Percentiles rank a stretch among this genome's conserved stretches.
These are phyloP conservation scores for Termitomyces sp. DNA, from an alignment of 768 basidiomycete species.

Conservation along the genomic window DNA sequence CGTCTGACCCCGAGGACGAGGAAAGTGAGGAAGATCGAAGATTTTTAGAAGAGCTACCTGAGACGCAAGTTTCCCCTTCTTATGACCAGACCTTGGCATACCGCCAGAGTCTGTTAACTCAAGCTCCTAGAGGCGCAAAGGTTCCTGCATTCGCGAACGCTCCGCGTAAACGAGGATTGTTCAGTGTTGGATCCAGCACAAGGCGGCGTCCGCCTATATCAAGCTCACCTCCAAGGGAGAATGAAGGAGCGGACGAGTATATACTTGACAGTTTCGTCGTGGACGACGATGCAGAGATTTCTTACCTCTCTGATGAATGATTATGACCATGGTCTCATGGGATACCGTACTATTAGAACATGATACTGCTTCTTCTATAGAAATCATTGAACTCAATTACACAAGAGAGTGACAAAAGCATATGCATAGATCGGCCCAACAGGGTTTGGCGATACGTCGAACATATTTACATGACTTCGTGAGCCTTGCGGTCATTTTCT, in stretches of 20 bases:
- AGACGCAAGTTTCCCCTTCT: constrained; percentile 66
- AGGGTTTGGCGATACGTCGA: too few species aligned
- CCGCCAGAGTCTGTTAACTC: constrained; percentile 70
- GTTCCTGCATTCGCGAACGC: constrained; percentile 54
- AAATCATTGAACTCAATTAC: neutral
- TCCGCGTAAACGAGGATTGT: constrained; percentile 44
- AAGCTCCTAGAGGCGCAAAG: constrained; percentile 41
- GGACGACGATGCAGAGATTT: constrained; percentile 70
- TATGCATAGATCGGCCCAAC: neutral
- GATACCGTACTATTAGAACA: neutral
- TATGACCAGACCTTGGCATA: constrained; percentile 76
- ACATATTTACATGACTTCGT: too few species aligned
- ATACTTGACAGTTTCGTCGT: constrained; percentile 78
- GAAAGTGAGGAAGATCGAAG: constrained; percentile 66
- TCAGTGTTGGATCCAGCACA: constrained; percentile 23
- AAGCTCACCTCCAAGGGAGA: constrained; percentile 59
- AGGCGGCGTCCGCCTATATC: constrained; percentile 33
- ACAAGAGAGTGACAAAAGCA: neutral
- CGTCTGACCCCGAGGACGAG: constrained; percentile 50
- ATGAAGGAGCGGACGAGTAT: constrained; percentile 61
- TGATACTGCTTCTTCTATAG: neutral
- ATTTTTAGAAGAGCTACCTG: constrained; percentile 61
- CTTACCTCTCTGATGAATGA: constrained; percentile 30
- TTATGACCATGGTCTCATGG: neutral
- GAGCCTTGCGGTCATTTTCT: too few species aligned